Evolutionary conservation across 2,329 filamentous ascomycete genomes (phyloP), one percentile per base, ranked within the genome.

Genomic region (Juglanconis juglandina): DNA sequence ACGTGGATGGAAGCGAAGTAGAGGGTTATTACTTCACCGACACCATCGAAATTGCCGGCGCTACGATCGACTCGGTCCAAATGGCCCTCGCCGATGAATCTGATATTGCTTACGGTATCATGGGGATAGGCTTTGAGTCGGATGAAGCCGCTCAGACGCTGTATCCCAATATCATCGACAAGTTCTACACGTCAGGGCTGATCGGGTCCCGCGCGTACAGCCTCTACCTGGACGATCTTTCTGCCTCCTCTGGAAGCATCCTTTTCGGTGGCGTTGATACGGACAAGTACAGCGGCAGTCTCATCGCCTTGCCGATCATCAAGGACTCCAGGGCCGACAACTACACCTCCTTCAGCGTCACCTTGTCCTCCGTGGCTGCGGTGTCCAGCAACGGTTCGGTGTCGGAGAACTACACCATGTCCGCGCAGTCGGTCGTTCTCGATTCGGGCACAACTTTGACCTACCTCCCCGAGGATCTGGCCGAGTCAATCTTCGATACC

Each of bases 201-300:
- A 90, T 91, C 68, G 79, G 80, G 55, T 79, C 79, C 30, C 83
- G 84, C 66, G 86, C 86, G 3, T 92, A 89, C 74, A 90, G 87
- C 63, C 73, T 92, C 32, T 91, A 87, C 77, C 77, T 85, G 61
- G 78, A 81, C 65, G 77, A 81, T 68, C 68, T 77, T 39, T 79
- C 83, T 53, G 79, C 85, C 5, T 80, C 79, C 30, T 82, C 79
- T 0, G 88, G 88, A 46, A 83, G 78, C 63, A 84, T 90, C 62
- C 77, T 91, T n/a, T 90, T 91, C 65, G 88, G 88, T 59, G 88
- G 87, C 53, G 79, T 90, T 59, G 87, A 91, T 73, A 86, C 80
- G 1, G 80, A 79, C 63, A 90, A 90, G 72, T 91, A 83, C 73
- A 76, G 79, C 5, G 87, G 87, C 59, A 66, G 74, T 7, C 77